Conservation (phyloP, 2,329 filamentous ascomycete genomes). For the Talaromyces sp. region DNA sequence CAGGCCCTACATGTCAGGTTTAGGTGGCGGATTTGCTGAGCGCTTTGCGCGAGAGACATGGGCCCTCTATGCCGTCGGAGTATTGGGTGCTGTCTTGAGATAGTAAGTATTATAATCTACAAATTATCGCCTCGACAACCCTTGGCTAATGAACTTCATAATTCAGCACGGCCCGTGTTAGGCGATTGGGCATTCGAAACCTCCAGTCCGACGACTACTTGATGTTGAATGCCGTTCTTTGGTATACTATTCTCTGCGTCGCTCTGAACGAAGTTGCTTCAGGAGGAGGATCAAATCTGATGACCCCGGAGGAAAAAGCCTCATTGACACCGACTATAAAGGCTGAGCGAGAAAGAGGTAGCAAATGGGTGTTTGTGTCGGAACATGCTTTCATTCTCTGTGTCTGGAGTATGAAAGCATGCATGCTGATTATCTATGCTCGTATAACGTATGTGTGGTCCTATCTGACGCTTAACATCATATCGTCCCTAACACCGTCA, state of each 20-base stretch:
- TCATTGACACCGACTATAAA: constrained; percentile 52
- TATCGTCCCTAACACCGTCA: constrained; percentile 29
- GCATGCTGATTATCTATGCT: constrained; percentile 57
- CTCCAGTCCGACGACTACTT: constrained; percentile 60
- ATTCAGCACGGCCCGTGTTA: constrained; percentile 41
- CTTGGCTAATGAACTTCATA: background rate
- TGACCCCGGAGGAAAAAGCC: constrained; percentile 51
- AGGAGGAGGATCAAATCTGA: constrained; percentile 62
- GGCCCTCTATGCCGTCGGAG: constrained; percentile 44
- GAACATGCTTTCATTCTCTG: constrained; percentile 65
- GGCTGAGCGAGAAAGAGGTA: constrained; percentile 52
- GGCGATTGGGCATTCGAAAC: constrained; percentile 50
- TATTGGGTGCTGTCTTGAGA: constrained; percentile 40
- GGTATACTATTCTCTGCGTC: constrained; percentile 60
- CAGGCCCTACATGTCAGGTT: constrained; percentile 29
- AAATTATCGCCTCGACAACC: background rate
- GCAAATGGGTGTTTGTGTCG: constrained; percentile 64
- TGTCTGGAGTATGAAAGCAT: constrained; percentile 57
- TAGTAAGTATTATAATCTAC: constrained; percentile 37
- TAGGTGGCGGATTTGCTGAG: constrained; percentile 31
- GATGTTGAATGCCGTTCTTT: constrained; percentile 57
- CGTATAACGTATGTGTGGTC: constrained; percentile 46
- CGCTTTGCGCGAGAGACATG: constrained; percentile 43
- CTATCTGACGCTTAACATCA: background rate
- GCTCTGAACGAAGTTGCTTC: constrained; percentile 58